These are phyloP conservation scores for Hemisphaericaspora lyxosophila DNA, from an alignment of 1,139 yeast genomes.

Conservation along the genomic window DNA sequence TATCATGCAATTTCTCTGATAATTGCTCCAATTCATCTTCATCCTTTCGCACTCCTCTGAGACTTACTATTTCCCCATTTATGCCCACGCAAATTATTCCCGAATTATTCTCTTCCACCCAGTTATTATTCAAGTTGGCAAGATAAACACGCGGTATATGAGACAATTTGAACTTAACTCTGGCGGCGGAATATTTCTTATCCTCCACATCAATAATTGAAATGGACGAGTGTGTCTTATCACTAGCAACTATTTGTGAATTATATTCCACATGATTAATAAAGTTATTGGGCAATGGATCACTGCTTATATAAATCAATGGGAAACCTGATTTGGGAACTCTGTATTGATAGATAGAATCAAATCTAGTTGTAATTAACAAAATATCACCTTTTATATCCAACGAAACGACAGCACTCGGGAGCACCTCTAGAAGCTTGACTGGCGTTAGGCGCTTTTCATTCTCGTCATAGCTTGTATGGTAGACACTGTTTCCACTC, in stretches of 20 bases:
- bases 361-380: slow-evolving; percentile 39
- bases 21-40: slow-evolving; percentile 17
- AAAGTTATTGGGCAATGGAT: slow-evolving; percentile 37
- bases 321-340: slow-evolving; percentile 13
- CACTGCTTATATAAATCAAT: slow-evolving; percentile 26
- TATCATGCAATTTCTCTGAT: neutral
- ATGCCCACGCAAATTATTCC: slow-evolving; percentile 44
- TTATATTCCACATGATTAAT: slow-evolving; percentile 37
- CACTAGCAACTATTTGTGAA: slow-evolving; percentile 36
- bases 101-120: slow-evolving; percentile 24
- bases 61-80: slow-evolving; percentile 47
- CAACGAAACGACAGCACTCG: slow-evolving; percentile 40
- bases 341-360: slow-evolving; percentile 36
- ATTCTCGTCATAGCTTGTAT: slow-evolving; percentile 39
- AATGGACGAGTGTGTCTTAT: slow-evolving; percentile 43
- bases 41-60: slow-evolving; percentile 19
- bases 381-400: slow-evolving; percentile 24
- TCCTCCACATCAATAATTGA: slow-evolving; percentile 23
- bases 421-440: slow-evolving; percentile 25
- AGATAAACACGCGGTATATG: slow-evolving; percentile 44
- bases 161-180: slow-evolving; percentile 22
- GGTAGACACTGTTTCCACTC: slow-evolving; percentile 31
- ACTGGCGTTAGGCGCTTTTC: slow-evolving; percentile 39
- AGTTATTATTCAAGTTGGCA: slow-evolving; percentile 31
- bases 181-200: slow-evolving; percentile 8